Percentiles rank a stretch among this genome's conserved stretches.
phyloP scores from a whole-genome alignment of 352 stramenopile genomes.

The Globisporangium polare region DNA sequence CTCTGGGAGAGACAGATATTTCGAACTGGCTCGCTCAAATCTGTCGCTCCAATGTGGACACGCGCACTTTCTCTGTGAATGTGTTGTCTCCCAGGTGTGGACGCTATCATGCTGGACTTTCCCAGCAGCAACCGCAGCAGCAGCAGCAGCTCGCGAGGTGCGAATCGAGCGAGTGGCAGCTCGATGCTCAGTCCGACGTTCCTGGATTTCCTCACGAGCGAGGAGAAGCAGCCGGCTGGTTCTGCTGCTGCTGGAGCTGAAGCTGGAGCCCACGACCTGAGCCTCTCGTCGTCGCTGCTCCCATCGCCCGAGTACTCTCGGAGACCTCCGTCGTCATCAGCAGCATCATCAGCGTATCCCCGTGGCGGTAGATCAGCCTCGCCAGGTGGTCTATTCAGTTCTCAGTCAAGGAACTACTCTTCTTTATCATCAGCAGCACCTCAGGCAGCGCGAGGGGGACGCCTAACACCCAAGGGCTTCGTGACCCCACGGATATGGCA shows the following conservation, averaged over 20 bases:
- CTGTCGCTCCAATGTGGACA: slow-evolving; percentile 1
- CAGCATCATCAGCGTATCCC: slow-evolving; percentile 8
- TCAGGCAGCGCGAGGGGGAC: slow-evolving; percentile 11
- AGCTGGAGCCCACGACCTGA: neutral
- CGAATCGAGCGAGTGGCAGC: slow-evolving; percentile 13
- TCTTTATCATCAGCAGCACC: slow-evolving; percentile 20
- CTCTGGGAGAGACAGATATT: neutral
- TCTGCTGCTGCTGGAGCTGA: neutral
- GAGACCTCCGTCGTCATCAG: neutral
- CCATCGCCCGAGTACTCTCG: slow-evolving; percentile 11
- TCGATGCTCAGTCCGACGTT: slow-evolving; percentile 76
- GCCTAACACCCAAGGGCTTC: slow-evolving; percentile 3
- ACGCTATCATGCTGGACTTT: slow-evolving; percentile 16
- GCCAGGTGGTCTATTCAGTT: neutral
- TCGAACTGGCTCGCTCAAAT: slow-evolving; percentile 3
- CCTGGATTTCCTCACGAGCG: slow-evolving; percentile 64
- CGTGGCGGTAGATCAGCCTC: slow-evolving; percentile 14
- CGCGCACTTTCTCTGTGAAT: neutral
- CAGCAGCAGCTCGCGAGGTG: neutral
- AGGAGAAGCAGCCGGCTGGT: slow-evolving; percentile 43
- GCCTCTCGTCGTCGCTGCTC: neutral
- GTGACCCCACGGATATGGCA: slow-evolving; percentile 60
- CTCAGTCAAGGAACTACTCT: neutral
- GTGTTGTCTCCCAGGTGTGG: neutral
- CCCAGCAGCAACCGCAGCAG: slow-evolving; percentile 9